Evolutionary conservation across 2,329 filamentous ascomycete species (phyloP), one percentile per base, ranked within the genome.

Genomic region (Aureobasidium lini): DNA sequence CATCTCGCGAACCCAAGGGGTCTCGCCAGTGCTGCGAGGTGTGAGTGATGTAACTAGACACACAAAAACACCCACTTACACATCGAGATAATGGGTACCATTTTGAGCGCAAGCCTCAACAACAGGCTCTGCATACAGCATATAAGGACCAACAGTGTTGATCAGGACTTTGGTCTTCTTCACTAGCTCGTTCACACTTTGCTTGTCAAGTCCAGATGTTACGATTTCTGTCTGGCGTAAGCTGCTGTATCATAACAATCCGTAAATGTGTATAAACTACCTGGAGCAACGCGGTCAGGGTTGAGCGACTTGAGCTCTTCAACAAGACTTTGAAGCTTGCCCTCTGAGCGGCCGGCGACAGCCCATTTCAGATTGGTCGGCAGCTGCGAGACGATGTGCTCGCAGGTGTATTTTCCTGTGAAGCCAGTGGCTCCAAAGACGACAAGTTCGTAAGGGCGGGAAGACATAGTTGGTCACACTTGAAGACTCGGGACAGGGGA

Each of bases 351-450:
- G 32, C 92, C 92, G 47, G 90, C 89, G 59, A 96, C 78, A 13
- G 90, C 92, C 92, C 92, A 96, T 76, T 84, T 90, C 62, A 95
- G 72, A 70, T 90, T 83, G 16, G 87, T 89, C 0, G 91, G 88
- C 1, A 90, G 77, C 64, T 83, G 76, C 13, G 79, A 80, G 56
- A 84, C 80, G 67, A 96, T 87, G 72, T 94, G 84, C 71, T 95
- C 86, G 31, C 86, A 86, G 2, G 85, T 85, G 65, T 88, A 79
- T 64, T 84, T 86, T 40, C 92, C 92, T 0, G 92, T 96, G 73
- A 95, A 96, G 31, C 92, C 92, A 70, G 81, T 87, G 9, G 86
- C 85, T 29, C 86, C 86, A 18, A 87, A 78, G 36, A 89, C 75
- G 44, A 89, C 75, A 50, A 88, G 72, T 66, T 89, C 86, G 68